Evolutionary conservation across 2,329 filamentous ascomycete genomes (phyloP).

Genomic region (Cercospora berteroae): DNA sequence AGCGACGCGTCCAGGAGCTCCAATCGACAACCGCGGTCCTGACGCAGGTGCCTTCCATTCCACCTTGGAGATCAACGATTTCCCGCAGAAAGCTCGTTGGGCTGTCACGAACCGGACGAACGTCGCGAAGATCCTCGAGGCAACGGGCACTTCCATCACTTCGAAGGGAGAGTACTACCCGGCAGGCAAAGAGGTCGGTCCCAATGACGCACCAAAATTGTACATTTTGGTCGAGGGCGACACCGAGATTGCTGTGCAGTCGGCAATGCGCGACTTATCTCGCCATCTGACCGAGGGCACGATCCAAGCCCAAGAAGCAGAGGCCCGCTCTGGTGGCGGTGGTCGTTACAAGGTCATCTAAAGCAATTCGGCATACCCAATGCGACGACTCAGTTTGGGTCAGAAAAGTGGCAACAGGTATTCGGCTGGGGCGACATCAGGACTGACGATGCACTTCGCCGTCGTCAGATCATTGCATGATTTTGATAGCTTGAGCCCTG

Average conservation of each 20-base stretch:
- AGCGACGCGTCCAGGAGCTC: conserved; percentile 84
- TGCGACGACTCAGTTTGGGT: neutral
- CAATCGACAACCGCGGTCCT: conserved; percentile 97
- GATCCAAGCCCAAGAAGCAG: conserved; percentile 82
- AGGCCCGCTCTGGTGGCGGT: conserved; percentile 71
- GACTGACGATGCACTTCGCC: neutral
- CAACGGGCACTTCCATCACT: conserved; percentile 92
- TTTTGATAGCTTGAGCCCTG: neutral
- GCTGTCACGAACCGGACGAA: conserved; percentile 98
- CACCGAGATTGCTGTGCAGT: conserved; percentile 86
- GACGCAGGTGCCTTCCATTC: conserved; percentile 96
- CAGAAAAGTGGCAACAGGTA: neutral
- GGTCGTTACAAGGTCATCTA: conserved; percentile 77
- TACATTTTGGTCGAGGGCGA: conserved; percentile 98
- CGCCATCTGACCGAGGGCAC: conserved; percentile 86
- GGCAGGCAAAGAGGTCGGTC: conserved; percentile 72
- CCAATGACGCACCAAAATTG: conserved; percentile 81
- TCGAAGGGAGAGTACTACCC: conserved; percentile 93
- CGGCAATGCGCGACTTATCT: conserved; percentile 86
- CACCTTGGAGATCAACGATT: conserved; percentile 98
- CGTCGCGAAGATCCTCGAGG: conserved; percentile 94
- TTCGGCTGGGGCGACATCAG: neutral
- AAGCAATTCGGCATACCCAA: neutral
- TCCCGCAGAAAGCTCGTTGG: conserved; percentile 97
- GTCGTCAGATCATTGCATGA: neutral